phyloP scores from a whole-genome alignment of 2,329 filamentous ascomycete genomes.

The Penicillium psychrosexuale region DNA sequence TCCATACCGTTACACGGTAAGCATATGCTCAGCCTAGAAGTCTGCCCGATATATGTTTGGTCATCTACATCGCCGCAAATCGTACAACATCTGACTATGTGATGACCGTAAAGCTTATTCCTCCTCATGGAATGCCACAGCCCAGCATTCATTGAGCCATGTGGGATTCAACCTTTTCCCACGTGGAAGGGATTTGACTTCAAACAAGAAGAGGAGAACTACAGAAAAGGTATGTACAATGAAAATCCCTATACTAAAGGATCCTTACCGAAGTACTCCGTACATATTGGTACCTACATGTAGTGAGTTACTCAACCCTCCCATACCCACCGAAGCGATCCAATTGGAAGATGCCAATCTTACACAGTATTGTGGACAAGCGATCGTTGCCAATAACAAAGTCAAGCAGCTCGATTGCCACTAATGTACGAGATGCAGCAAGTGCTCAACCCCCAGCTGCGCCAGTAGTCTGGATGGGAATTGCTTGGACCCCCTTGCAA shows the following conservation, averaged over 20 bases:
- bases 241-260: not conserved
- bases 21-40: not conserved
- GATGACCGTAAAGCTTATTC: not conserved
- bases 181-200: not conserved
- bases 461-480: constrained; percentile 17
- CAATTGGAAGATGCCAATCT: not conserved
- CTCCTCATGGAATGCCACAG: not conserved
- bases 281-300: not conserved
- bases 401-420: not conserved
- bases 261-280: not conserved
- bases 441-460: constrained; percentile 1
- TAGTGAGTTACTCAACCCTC: not conserved
- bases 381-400: constrained; percentile 1
- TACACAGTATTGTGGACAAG: not conserved
- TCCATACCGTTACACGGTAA: not conserved
- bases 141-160: not conserved
- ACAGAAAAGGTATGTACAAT: not conserved
- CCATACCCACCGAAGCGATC: not conserved
- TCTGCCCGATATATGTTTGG: not conserved
- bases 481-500: constrained; percentile 19
- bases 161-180: not conserved
- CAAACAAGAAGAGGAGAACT: not conserved
- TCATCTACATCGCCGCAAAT: not conserved
- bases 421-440: constrained; percentile 9
- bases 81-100: not conserved